phyloP scores from a whole-genome alignment of 139 green algal species.

The Coccomyxa sp. region DNA sequence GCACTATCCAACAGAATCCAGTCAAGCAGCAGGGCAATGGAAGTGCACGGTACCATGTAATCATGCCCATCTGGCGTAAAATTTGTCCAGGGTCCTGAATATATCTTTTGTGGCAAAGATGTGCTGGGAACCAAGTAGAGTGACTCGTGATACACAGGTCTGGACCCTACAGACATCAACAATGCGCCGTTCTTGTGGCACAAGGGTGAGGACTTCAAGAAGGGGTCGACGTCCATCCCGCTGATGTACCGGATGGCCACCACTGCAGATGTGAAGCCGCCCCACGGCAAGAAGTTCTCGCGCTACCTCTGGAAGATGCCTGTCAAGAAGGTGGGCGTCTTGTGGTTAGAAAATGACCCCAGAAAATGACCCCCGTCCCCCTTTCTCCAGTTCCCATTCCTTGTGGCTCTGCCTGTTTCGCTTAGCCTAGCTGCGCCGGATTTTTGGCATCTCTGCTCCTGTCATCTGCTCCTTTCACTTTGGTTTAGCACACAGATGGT shows the following conservation, averaged over 20 bases:
- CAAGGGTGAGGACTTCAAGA: constrained; percentile 54
- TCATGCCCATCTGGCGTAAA: too few relatives aligned
- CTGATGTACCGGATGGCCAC: constrained; percentile 50
- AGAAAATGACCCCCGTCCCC: not conserved
- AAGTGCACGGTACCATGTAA: too few relatives aligned
- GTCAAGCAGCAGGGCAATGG: too few relatives aligned
- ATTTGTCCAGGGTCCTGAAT: too few relatives aligned
- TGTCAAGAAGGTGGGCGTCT: constrained; percentile 1
- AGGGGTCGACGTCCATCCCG: constrained; percentile 23
- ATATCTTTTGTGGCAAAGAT: too few relatives aligned
- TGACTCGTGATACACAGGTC: constrained; percentile 16
- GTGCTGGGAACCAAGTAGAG: too few relatives aligned
- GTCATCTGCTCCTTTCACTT: too few relatives aligned
- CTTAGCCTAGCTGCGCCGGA: not conserved
- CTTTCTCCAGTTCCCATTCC: not conserved
- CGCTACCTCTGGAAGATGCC: constrained; percentile 5
- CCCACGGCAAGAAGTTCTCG: not conserved
- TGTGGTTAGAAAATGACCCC: not conserved
- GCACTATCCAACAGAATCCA: too few relatives aligned
- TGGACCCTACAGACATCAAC: constrained; percentile 36
- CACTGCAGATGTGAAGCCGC: constrained; percentile 29
- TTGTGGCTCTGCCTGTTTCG: not conserved
- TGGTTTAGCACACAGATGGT: too few relatives aligned
- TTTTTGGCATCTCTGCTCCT: too few relatives aligned
- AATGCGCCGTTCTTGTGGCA: constrained; percentile 63